Conservation (phyloP, 768 basidiomycete genomes). For the Amanita fuliginea region DNA sequence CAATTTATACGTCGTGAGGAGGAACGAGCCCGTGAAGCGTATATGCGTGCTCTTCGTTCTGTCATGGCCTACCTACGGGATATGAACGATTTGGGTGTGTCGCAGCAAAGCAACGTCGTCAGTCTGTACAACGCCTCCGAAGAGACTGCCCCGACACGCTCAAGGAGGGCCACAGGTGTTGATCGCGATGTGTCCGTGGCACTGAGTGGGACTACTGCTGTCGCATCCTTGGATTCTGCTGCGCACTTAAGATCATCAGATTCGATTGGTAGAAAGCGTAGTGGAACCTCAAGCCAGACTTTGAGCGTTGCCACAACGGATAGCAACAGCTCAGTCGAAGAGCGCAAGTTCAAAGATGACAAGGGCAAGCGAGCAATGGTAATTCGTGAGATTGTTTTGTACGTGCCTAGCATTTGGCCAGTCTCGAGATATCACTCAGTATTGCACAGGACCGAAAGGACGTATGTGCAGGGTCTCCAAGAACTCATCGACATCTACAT, state of each 20-base stretch:
- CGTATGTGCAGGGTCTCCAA: slow-evolving; percentile 89
- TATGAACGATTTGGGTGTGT: slow-evolving; percentile 81
- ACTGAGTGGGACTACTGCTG: slow-evolving; percentile 32
- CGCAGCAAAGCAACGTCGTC: slow-evolving; percentile 46
- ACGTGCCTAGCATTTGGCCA: slow-evolving; percentile 20
- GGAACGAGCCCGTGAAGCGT: slow-evolving; percentile 59
- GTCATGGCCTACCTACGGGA: slow-evolving; percentile 96
- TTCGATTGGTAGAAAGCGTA: slow-evolving; percentile 48
- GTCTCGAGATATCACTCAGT: slow-evolving; percentile 5
- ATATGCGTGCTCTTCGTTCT: slow-evolving; percentile 73
- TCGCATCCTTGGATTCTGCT: slow-evolving; percentile 28
- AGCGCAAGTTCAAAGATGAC: slow-evolving; percentile 89
- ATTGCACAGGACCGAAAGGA: slow-evolving; percentile 70
- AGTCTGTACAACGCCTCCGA: slow-evolving; percentile 51
- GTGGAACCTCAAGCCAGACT: slow-evolving; percentile 51
- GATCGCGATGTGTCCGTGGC: slow-evolving; percentile 55
- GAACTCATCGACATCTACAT: slow-evolving; percentile 95
- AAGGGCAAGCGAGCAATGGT: slow-evolving; percentile 74
- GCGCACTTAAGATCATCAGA: slow-evolving; percentile 58
- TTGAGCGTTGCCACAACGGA: slow-evolving; percentile 68
- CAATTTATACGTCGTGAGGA: slow-evolving; percentile 53
- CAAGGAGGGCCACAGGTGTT: slow-evolving; percentile 59
- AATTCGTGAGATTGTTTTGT: slow-evolving; percentile 88
- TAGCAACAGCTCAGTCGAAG: slow-evolving; percentile 63
- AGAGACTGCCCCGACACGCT: slow-evolving; percentile 30